Conservation (phyloP, 2,329 filamentous ascomycete genomes). For the Incumbomyces lentus region DNA sequence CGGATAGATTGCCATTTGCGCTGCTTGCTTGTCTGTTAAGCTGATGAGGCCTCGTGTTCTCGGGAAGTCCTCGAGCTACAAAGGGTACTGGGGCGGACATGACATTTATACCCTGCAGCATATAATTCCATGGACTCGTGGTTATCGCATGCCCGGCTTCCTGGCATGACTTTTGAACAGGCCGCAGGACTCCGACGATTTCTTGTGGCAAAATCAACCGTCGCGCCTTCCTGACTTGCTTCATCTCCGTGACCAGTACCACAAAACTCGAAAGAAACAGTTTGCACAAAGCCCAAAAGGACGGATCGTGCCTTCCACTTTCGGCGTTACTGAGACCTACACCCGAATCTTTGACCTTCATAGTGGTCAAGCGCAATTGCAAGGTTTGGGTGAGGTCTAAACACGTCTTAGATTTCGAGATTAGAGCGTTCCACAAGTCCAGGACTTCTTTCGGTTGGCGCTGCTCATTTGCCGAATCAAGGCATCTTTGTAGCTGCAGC, state of each 20-base stretch:
- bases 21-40: constrained; percentile 1
- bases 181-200: constrained; percentile 62
- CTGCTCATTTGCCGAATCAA: constrained; percentile 53
- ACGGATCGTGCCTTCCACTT: constrained; percentile 39
- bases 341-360: constrained; percentile 76
- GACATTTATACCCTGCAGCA: constrained; percentile 33
- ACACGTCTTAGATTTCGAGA: constrained; percentile 59
- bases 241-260: constrained; percentile 37
- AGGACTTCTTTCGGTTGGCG: constrained; percentile 50
- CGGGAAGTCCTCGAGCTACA: constrained; percentile 1
- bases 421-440: constrained; percentile 58
- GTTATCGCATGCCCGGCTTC: constrained; percentile 67
- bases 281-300: constrained; percentile 63
- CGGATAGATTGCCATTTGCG: constrained; percentile 7
- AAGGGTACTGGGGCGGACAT: constrained; percentile 18
- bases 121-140: constrained; percentile 52
- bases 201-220: constrained; percentile 45
- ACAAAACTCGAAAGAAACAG: constrained; percentile 39
- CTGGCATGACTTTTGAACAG: constrained; percentile 72
- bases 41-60: constrained; percentile 5
- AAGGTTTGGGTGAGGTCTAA: constrained; percentile 65
- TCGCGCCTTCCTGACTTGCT: constrained; percentile 36
- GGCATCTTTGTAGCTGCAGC: constrained; percentile 53
- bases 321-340: constrained; percentile 41
- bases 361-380: constrained; percentile 60